phyloP scores from a whole-genome alignment of 768 basidiomycete species.

The Collybiopsis confluens region DNA sequence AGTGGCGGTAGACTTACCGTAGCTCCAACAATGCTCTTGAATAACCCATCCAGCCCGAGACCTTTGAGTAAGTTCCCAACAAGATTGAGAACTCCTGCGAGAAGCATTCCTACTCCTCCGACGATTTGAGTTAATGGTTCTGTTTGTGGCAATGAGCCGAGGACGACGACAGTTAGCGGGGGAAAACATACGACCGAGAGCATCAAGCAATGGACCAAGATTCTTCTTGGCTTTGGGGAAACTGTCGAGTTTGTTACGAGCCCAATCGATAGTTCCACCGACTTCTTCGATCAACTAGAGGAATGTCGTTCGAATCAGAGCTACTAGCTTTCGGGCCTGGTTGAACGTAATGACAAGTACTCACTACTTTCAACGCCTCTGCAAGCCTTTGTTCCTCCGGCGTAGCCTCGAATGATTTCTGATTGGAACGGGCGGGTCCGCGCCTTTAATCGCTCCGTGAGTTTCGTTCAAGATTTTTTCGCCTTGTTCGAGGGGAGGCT shows the following conservation, averaged over 20 bases:
- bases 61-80: slow-evolving; percentile 28
- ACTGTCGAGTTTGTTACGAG: slow-evolving; percentile 27
- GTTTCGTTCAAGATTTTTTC: slow-evolving; percentile 35
- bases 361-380: slow-evolving; percentile 29
- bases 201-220: slow-evolving; percentile 31
- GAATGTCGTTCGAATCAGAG: neutral
- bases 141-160: slow-evolving; percentile 3
- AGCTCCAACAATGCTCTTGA: slow-evolving; percentile 27
- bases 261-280: slow-evolving; percentile 33
- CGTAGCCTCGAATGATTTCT: slow-evolving; percentile 30
- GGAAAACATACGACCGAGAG: slow-evolving; percentile 25
- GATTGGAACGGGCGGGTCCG: slow-evolving; percentile 30
- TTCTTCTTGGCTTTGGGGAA: slow-evolving; percentile 34
- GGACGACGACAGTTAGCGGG: neutral
- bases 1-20: slow-evolving; percentile 17
- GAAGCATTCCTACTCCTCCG: slow-evolving; percentile 29
- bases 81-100: slow-evolving; percentile 31
- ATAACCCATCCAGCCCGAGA: slow-evolving; percentile 25
- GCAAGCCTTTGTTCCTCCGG: slow-evolving; percentile 34
- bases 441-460: slow-evolving; percentile 25
- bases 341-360: neutral
- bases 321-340: neutral
- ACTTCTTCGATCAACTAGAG: slow-evolving; percentile 29
- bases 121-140: slow-evolving; percentile 34
- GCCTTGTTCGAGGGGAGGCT: slow-evolving; percentile 31